phyloP scores from a whole-genome alignment of 78 protist species.

The Planoprotostelium fungivorum region DNA sequence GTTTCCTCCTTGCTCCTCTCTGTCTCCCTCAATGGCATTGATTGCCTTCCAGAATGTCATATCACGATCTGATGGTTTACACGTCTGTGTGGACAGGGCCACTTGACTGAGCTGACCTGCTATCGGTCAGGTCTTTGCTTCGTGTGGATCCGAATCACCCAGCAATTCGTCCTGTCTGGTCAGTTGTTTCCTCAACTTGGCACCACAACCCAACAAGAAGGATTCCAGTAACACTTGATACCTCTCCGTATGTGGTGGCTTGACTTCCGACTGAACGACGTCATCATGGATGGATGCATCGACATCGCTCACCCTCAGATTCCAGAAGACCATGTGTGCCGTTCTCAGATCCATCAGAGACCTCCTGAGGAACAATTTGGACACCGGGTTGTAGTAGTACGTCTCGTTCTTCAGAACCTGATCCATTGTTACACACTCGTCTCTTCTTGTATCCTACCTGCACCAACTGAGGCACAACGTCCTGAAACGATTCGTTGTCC shows the following conservation, averaged over 20 bases:
- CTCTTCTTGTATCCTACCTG: slow-evolving; percentile 29
- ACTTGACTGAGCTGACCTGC: not conserved
- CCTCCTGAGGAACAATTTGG: slow-evolving; percentile 71
- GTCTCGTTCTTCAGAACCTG: slow-evolving; percentile 78
- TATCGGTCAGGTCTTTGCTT: not conserved
- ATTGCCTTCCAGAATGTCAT: not conserved
- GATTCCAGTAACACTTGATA: slow-evolving; percentile 76
- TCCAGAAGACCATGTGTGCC: slow-evolving; percentile 51
- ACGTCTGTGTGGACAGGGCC: not conserved
- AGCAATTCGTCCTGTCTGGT: slow-evolving; percentile 19
- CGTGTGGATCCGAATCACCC: not conserved
- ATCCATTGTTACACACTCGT: no score
- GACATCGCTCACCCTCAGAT: slow-evolving; percentile 19
- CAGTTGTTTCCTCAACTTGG: slow-evolving; percentile 17
- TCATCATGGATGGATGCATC: not conserved
- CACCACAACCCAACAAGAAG: slow-evolving; percentile 58
- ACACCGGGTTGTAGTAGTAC: slow-evolving; percentile 75
- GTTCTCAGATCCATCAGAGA: slow-evolving; percentile 54
- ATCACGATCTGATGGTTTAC: not conserved
- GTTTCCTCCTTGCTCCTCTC: not conserved
- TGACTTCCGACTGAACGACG: slow-evolving; percentile 26
- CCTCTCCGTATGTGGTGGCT: slow-evolving; percentile 62
- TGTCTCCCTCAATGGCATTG: not conserved
- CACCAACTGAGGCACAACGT: slow-evolving; percentile 69
- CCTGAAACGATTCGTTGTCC: not conserved